phyloP scores from a whole-genome alignment of 176 grass and related monocot species.

The Oryza rufipogon region DNA sequence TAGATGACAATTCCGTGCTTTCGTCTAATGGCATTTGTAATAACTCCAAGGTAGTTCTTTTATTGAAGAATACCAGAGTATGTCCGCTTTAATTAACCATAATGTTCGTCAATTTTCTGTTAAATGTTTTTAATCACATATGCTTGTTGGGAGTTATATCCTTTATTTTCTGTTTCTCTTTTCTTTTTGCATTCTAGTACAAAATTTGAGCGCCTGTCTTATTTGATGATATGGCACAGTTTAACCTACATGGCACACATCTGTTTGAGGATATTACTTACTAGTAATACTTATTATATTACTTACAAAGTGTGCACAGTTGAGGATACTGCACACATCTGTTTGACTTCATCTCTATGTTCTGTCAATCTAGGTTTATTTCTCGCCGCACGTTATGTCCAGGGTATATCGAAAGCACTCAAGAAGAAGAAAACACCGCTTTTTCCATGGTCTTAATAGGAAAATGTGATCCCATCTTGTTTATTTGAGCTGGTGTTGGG shows the following conservation, averaged over 20 bases:
- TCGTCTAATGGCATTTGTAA: slow-evolving; percentile 58
- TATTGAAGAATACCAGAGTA: slow-evolving; percentile 17
- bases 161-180: neutral
- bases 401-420: slow-evolving; percentile 71
- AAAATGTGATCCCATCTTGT: slow-evolving; percentile 23
- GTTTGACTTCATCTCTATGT: slow-evolving; percentile 9
- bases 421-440: slow-evolving; percentile 81
- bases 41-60: slow-evolving; percentile 74
- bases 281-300: no score
- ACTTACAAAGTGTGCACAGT: neutral
- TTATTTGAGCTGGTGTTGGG: neutral
- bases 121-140: neutral
- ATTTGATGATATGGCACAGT: slow-evolving; percentile 1
- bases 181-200: neutral
- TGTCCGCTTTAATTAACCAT: neutral
- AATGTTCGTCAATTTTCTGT: neutral
- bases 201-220: neutral
- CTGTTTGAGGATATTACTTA: no score
- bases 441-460: slow-evolving; percentile 92
- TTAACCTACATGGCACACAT: neutral
- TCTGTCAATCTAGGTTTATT: slow-evolving; percentile 56
- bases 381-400: slow-evolving; percentile 55
- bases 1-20: slow-evolving; percentile 75
- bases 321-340: neutral
- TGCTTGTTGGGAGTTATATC: neutral